Evolutionary conservation across 1,284 basidiomycete species (phyloP).

Genomic region (Boletus hoseneyae): DNA sequence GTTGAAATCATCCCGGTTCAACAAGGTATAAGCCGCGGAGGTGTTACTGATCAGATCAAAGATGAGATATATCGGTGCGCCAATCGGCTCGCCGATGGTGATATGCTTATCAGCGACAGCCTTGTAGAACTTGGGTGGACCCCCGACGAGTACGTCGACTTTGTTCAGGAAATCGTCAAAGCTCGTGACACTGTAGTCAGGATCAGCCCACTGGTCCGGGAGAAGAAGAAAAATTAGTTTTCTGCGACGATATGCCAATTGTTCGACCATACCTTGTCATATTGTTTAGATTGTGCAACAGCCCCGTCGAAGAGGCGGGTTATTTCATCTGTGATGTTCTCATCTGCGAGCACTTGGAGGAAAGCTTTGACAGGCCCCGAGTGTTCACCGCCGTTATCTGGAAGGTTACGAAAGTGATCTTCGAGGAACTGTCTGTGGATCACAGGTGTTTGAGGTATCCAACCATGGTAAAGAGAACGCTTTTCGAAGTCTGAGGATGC

Average conservation of each 20-base stretch:
- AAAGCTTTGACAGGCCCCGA: too few species aligned
- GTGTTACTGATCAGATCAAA: slow-evolving; percentile 25
- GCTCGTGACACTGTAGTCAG: not conserved
- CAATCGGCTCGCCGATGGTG: slow-evolving; percentile 19
- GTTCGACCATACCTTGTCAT: not conserved
- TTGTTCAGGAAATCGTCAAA: not conserved
- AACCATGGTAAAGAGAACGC: not conserved
- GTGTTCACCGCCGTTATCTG: too few species aligned
- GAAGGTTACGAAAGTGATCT: too few species aligned
- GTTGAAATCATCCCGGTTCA: slow-evolving; percentile 21
- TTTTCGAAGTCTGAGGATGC: not conserved
- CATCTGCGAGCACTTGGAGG: too few species aligned
- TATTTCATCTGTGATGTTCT: not conserved
- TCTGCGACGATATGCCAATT: not conserved
- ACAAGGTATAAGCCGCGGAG: slow-evolving; percentile 16
- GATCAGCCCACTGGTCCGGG: not conserved
- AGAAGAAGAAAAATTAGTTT: not conserved
- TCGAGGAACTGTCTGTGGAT: not conserved
- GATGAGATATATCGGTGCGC: slow-evolving; percentile 19
- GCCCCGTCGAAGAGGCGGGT: not conserved
- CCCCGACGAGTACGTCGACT: not conserved
- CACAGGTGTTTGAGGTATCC: not conserved
- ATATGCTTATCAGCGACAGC: not conserved
- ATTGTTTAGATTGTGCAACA: not conserved
- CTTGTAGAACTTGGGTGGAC: not conserved